Base-by-base conservation (phyloP, 192 early-diverging fungal species). In the Linderina pennispora region DNA sequence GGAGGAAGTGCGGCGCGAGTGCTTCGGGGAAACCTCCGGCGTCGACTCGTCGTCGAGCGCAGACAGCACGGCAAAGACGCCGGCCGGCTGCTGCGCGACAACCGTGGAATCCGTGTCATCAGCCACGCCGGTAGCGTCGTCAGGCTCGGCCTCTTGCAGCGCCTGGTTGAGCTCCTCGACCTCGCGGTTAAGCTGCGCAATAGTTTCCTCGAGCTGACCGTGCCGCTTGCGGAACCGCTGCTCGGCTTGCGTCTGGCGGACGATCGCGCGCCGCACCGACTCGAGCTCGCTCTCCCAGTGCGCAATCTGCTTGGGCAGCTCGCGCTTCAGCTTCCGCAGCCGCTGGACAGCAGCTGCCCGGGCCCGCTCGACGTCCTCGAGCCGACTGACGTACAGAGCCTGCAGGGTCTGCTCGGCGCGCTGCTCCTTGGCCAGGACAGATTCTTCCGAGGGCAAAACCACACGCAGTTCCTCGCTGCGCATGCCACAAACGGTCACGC, bases 391-490 rank as follows among this genome's bases (percentile, higher is more conserved):
- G 0, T 28, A 38, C 13, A 23, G 36, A 6, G 49, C 47, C 15
- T 44, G 16, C 33, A 25, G 37, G 19, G 13, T 43, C 39, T 28
- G 24, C 28, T 40, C 31, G 15, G 44, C 37, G n/a, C 40, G 14
- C 7, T 32, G 23, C 6, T 48, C 49, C 18, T 22, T 15, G 11
- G 20, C 45, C 14, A 52, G 19, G 4, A 24, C 28, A 0, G 48
- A 32, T 1, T 39, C 28, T 13, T 26, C n/a, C 10, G 48, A 25
- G 14, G 22, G 32, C 48, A 26, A 18, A 16, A 38, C 23, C 14
- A 71, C 52, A 11, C n/a, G 15, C 19, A 71, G 48, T 19, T 63
- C 60, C 19, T 62, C 55, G 44, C 67, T 71, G 40, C 60, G 55
- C 60, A 71, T 45, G 3, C 67, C 60, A 19, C 55, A 63, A 2